These are phyloP conservation scores for Pleochaeta shiraiana DNA, from an alignment of 2,329 filamentous ascomycete genomes.

Conservation along the genomic window DNA sequence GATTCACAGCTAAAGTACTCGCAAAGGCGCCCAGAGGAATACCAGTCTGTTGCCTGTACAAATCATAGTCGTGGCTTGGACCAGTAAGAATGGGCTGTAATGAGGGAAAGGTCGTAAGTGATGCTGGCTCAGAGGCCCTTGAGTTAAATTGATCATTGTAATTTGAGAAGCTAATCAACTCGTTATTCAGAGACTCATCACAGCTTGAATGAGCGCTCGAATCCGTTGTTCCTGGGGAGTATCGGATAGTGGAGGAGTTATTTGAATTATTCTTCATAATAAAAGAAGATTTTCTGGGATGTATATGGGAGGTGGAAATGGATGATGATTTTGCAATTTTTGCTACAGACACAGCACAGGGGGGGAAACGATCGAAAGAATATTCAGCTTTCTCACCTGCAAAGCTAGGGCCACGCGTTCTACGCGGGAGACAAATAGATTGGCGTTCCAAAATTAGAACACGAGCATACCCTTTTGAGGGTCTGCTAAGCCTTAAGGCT, in stretches of 20 bases:
- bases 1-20: conserved; percentile 58
- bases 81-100: conserved; percentile 42
- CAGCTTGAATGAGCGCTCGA: background rate
- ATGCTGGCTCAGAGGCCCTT: background rate
- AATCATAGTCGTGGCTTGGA: conserved; percentile 86
- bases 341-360: background rate
- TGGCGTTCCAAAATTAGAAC: too few relatives aligned
- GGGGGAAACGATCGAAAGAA: background rate
- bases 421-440: too few relatives aligned
- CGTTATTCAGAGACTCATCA: background rate
- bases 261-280: background rate
- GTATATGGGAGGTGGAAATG: background rate
- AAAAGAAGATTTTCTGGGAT: background rate
- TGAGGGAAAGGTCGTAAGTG: background rate
- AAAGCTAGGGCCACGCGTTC: background rate
- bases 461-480: too few relatives aligned
- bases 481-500: too few relatives aligned
- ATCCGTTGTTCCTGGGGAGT: background rate
- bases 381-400: too few relatives aligned
- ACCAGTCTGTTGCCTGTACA: conserved; percentile 89
- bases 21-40: conserved; percentile 68
- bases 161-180: background rate
- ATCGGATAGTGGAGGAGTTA: background rate
- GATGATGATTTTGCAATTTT: background rate
- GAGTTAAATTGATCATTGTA: background rate